Evolutionary conservation across 495 filamentous ascomycete species (phyloP).

Genomic region (Haplographium delicatum): DNA sequence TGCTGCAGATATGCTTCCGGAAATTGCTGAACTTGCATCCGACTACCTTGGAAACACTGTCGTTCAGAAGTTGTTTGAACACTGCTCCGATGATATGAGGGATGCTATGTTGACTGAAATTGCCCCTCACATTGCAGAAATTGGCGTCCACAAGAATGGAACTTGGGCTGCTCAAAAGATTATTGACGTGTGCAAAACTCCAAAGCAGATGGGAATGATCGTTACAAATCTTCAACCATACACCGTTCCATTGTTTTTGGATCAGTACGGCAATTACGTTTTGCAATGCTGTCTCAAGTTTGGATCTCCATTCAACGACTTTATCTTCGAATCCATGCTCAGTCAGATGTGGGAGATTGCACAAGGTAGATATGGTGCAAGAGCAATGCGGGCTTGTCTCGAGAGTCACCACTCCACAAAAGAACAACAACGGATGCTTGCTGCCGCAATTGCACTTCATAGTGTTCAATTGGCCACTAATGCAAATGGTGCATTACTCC

Average conservation of each 20-base stretch:
- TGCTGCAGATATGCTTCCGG: constrained; percentile 86
- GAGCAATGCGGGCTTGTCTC: constrained; percentile 94
- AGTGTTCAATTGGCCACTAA: constrained; percentile 96
- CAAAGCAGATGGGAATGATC: constrained; percentile 77
- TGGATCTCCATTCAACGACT: constrained; percentile 81
- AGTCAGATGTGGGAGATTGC: constrained; percentile 91
- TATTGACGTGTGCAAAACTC: constrained; percentile 87
- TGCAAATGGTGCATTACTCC: constrained; percentile 85
- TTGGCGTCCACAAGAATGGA: constrained; percentile 97
- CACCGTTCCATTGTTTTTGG: constrained; percentile 84
- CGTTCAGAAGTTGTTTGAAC: constrained; percentile 98
- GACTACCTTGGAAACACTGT: constrained; percentile 98
- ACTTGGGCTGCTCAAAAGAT: constrained; percentile 99
- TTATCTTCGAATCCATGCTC: constrained; percentile 97
- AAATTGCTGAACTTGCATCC: constrained; percentile 89
- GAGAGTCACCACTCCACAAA: constrained; percentile 95
- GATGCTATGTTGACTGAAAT: constrained; percentile 89
- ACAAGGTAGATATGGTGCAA: constrained; percentile 88
- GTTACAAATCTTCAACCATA: constrained; percentile 79
- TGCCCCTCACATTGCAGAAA: constrained; percentile 87
- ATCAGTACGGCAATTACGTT: constrained; percentile 98
- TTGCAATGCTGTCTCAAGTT: constrained; percentile 94
- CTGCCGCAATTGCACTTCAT: constrained; percentile 89
- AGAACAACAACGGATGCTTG: constrained; percentile 92
- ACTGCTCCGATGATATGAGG: constrained; percentile 83